Evolutionary conservation across 441 rosid species (phyloP), one percentile per base, ranked within the genome.

Genomic region (Brassica balearica): DNA sequence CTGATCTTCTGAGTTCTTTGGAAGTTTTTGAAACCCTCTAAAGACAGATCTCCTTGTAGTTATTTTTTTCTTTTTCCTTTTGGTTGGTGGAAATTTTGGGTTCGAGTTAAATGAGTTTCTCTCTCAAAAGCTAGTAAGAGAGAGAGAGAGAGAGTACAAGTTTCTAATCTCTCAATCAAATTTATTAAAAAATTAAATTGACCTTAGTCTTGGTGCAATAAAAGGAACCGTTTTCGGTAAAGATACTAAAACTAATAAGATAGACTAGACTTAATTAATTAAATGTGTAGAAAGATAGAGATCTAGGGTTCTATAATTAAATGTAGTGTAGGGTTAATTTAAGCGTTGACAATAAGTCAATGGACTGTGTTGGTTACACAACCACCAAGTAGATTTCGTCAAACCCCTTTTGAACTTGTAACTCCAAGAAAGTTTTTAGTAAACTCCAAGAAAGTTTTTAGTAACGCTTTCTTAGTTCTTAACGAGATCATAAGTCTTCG

Each of bases 301-400:
- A 70, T 22, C 9, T 71, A 61, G 65, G 59, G 74, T 48, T 46
- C 53, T 12, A 12, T 48, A 4, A 68, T 51, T 32, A 55, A 41
- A 36, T 17, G 29, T 5, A 41, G 3, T 71, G 17, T 23, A 53
- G 79, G 55, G 82, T 74, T 80, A 69, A 69, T 74, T 69, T 74
- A 69, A 64, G 82, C 75, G 80, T 80, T 80, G 83, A 80, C 80
- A 76, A 71, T 80, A 80, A 76, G 80, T 80, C 80, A 80, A 80
- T 74, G 67, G 53, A 9, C 65, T 38, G 67, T 73, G 71, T 66
- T 56, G 69, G 68, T 69, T 78, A 71, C 80, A 70, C 79, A 71
- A 71, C 66, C 74, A 71, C 77, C 80, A 53, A 80, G 80, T 48
- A 76, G 77, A 76, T 75, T 80, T 80, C 70, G 83, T 80, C 82